phyloP scores from a whole-genome alignment of 2,329 filamentous ascomycete genomes.

The Penicillium sp. region DNA sequence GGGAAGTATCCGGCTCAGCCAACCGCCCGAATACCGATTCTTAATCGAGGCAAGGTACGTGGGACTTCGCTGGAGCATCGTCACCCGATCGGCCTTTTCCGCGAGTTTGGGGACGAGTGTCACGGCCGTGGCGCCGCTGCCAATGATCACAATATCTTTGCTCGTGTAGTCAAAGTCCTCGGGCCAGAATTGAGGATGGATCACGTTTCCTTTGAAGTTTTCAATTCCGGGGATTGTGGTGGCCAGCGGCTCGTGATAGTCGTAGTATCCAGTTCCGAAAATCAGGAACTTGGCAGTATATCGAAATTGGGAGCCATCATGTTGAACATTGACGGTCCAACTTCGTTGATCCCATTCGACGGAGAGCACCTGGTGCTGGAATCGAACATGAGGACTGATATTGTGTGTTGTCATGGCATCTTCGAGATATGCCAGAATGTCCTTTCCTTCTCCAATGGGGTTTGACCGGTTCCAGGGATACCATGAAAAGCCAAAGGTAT shows the following conservation, averaged over 20 bases:
- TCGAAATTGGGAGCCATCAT: neutral
- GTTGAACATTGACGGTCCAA: neutral
- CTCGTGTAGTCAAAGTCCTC: neutral
- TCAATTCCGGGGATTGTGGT: neutral
- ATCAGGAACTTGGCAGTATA: neutral
- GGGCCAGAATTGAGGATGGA: constrained; percentile 5
- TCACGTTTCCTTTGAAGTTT: neutral
- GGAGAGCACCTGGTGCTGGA: neutral
- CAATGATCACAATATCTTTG: constrained; percentile 1
- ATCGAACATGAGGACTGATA: neutral
- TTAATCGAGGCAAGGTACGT: neutral
- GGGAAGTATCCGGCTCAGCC: neutral
- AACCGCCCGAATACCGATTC: neutral
- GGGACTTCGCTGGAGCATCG: constrained; percentile 3
- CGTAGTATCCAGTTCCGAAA: neutral
- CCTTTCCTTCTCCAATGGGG: neutral
- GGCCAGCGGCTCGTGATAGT: neutral
- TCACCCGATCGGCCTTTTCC: constrained; percentile 1
- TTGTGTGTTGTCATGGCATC: neutral
- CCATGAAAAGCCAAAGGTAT: constrained; percentile 4
- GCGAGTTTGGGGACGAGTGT: constrained; percentile 1
- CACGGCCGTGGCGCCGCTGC: constrained; percentile 2
- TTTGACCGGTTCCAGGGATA: neutral
- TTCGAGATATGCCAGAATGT: neutral
- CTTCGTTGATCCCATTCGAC: neutral